Evolutionary conservation across 2,329 filamentous ascomycete genomes (phyloP), one percentile per base, ranked within the genome.

Genomic region (Rhinocladiella mackenziei): DNA sequence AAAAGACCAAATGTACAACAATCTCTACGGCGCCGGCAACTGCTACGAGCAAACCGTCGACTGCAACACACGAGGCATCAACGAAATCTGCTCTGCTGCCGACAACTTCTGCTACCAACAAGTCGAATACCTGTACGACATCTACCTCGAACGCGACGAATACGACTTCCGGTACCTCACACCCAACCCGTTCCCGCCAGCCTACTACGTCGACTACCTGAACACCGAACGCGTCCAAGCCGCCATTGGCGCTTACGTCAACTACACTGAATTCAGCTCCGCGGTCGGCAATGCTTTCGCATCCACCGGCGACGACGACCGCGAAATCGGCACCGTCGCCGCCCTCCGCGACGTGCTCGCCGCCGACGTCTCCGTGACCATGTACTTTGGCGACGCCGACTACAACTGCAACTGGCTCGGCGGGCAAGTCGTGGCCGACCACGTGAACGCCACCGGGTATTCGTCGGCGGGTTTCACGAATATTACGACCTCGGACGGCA

Each of bases 11-110:
- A 7, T 68, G 71, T 77, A 77, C 65, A 78, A 81, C 62, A 75
- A 74, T 53, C 58, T 81, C 22, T 82, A 80, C 57, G 78, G 78
- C 1, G 56, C 66, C 2, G 78, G 78, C 22, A 81, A 81, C 59
- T 83, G 80, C 59, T 60, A 76, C 18, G 77, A 81, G 55, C 69
- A 70, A 43, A 71, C 75, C n/a, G 63, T 69, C 9, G 65, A 75
- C 48, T 83, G 79, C 68, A 71, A 73, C 48, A 65, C 66, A 1
- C 69, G 67, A 3, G 75, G 75, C 0, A 61, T 67, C 35, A 33
- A 56, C 36, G 38, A 65, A 4, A 60, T 78, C 34, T 83, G 79
- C 63, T 56, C 60, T 1, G 58, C 63, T 2, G 77, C 80, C 2
- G 77, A 81, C 58, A 63, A 61, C 44, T 80, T 78, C 60, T 83